These are phyloP conservation scores for Aspergillus nidulans DNA, from an alignment of 495 filamentous ascomycete genomes.

Conservation along the genomic window DNA sequence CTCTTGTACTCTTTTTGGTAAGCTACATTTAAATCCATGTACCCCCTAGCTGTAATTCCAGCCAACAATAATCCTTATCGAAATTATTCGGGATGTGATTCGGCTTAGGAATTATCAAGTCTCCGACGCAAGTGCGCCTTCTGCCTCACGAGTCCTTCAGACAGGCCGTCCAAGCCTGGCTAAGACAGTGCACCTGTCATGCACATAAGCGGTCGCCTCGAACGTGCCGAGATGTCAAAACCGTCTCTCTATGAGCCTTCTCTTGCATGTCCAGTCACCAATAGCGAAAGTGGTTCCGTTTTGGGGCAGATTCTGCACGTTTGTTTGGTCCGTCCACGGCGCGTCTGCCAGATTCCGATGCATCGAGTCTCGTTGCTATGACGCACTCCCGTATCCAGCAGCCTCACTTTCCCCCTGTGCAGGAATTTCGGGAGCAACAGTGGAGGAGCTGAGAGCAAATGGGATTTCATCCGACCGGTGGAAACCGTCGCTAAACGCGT, in stretches of 20 bases:
- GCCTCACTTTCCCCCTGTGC: conserved; percentile 5
- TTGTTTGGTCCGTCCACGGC: conserved; percentile 3
- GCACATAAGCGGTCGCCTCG: neutral
- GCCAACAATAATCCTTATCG: neutral
- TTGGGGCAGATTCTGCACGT: neutral
- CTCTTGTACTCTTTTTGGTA: neutral
- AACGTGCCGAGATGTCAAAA: neutral
- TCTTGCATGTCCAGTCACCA: neutral
- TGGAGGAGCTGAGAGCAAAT: conserved; percentile 3
- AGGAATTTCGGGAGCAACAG: neutral
- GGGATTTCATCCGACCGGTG: conserved; percentile 11
- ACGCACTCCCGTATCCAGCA: neutral
- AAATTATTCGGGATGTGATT: neutral
- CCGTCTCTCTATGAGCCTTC: neutral
- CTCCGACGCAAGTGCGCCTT: neutral
- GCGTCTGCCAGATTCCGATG: neutral
- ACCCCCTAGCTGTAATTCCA: neutral
- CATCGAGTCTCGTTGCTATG: conserved; percentile 2
- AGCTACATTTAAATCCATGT: neutral
- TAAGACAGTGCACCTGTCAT: conserved; percentile 7
- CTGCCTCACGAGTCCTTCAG: too few relatives aligned
- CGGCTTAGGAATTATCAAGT: neutral
- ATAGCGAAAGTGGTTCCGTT: neutral
- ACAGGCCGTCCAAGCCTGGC: too few relatives aligned
- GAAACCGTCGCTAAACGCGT: neutral